Evolutionary conservation across 306 rosid species (phyloP).

Genomic region (Quercus ilex): DNA sequence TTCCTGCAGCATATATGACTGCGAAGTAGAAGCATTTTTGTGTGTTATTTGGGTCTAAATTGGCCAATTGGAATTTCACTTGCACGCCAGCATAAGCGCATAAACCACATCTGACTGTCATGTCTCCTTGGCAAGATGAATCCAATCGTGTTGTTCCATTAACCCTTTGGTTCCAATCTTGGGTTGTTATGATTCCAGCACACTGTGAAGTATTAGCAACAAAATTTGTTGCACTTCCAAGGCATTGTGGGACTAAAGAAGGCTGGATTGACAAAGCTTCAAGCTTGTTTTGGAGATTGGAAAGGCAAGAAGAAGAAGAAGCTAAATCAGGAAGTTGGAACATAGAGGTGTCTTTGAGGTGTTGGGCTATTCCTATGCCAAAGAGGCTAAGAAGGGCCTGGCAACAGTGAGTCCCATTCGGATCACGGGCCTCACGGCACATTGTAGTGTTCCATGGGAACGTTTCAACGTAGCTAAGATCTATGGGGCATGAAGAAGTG

Average conservation of each 20-base stretch:
- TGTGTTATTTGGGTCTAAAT: constrained; percentile 28
- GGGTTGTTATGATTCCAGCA: constrained; percentile 48
- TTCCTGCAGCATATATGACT: constrained; percentile 51
- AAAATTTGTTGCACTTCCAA: constrained; percentile 44
- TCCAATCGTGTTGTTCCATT: constrained; percentile 34
- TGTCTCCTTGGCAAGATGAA: constrained; percentile 46
- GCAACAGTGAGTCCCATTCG: constrained; percentile 47
- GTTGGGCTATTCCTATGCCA: constrained; percentile 62
- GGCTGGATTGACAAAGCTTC: constrained; percentile 32
- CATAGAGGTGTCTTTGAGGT: constrained; percentile 46
- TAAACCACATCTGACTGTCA: constrained; percentile 35
- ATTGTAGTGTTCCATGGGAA: constrained; percentile 73
- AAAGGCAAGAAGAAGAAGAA: constrained; percentile 57
- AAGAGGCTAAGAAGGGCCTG: constrained; percentile 57
- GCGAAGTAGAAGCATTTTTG: constrained; percentile 44
- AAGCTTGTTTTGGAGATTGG: constrained; percentile 36
- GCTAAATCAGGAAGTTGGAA: constrained; percentile 48
- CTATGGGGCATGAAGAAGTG: constrained; percentile 55
- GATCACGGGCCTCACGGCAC: constrained; percentile 36
- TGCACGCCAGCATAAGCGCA: constrained; percentile 51
- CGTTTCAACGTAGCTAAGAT: constrained; percentile 60
- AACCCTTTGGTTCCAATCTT: constrained; percentile 46
- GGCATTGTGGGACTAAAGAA: constrained; percentile 39
- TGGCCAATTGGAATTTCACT: constrained; percentile 27
- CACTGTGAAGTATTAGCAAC: constrained; percentile 43